Conservation (phyloP, 192 early-diverging fungal genomes). For the Coemansia sp. region DNA sequence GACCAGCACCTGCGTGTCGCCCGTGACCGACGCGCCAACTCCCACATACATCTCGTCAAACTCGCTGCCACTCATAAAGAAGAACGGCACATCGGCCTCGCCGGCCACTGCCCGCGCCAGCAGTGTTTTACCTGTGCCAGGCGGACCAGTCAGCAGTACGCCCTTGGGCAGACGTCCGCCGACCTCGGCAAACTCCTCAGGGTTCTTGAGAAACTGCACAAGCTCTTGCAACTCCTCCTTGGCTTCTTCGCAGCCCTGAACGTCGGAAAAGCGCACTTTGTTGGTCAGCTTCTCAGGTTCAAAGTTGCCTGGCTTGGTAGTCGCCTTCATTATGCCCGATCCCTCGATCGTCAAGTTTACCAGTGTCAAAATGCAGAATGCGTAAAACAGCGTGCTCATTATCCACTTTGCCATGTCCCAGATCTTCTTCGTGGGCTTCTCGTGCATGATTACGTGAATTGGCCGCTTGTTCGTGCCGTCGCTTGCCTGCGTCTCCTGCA, state of each 20-base stretch:
- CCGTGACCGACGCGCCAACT: constrained; percentile 75
- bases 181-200: constrained; percentile 84
- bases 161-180: constrained; percentile 97
- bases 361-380: constrained; percentile 71
- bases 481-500: constrained; percentile 5
- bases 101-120: constrained; percentile 95
- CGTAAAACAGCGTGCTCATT: constrained; percentile 44
- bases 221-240: constrained; percentile 97
- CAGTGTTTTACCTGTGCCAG: constrained; percentile 97
- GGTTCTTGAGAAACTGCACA: constrained; percentile 93
- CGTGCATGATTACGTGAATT: constrained; percentile 42
- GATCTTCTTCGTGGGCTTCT: constrained; percentile 27
- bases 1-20: constrained; percentile 51
- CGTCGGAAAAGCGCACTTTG: constrained; percentile 83
- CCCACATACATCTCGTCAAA: constrained; percentile 99
- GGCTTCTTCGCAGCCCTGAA: constrained; percentile 97
- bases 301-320: constrained; percentile 28
- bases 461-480: constrained; percentile 31
- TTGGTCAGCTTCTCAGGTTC: constrained; percentile 39
- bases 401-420: constrained; percentile 45
- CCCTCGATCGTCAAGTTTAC: constrained; percentile 69
- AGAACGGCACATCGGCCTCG: constrained; percentile 97
- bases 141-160: constrained; percentile 82
- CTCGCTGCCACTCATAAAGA: constrained; percentile 97
- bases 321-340: constrained; percentile 66